Evolutionary conservation across 495 filamentous ascomycete species (phyloP).

Genomic region (Cercophora samala): DNA sequence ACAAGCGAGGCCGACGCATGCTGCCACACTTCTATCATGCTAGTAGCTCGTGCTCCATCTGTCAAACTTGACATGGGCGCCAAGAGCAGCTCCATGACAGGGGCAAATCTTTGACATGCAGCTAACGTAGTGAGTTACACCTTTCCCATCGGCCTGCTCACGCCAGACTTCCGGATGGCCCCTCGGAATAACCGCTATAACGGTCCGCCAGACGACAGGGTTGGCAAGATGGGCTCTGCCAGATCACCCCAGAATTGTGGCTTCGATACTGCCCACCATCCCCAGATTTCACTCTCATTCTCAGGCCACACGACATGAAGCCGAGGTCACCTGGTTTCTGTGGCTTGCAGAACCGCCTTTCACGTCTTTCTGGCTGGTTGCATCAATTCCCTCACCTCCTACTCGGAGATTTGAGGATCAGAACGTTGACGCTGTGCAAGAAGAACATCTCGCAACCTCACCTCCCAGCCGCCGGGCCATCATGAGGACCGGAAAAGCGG

Average conservation of each 20-base stretch:
- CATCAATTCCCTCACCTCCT: background rate
- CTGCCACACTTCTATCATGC: constrained; percentile 10
- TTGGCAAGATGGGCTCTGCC: background rate
- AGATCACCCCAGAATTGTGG: constrained; percentile 13
- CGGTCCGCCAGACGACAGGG: constrained; percentile 15
- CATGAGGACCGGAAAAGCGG: background rate
- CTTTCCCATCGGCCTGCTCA: constrained; percentile 17
- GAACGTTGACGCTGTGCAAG: background rate
- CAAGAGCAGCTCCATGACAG: background rate
- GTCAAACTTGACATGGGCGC: background rate
- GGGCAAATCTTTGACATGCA: background rate
- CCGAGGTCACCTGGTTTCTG: constrained; percentile 4
- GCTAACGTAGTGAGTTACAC: constrained; percentile 6
- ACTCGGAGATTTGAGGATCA: background rate
- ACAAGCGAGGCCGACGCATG: background rate
- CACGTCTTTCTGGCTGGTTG: too few relatives aligned
- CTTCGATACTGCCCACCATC: constrained; percentile 10
- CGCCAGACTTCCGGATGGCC: constrained; percentile 18
- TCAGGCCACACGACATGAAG: constrained; percentile 13
- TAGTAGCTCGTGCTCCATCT: background rate
- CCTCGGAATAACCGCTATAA: constrained; percentile 21
- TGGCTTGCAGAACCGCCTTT: constrained; percentile 12
- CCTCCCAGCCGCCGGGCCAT: background rate
- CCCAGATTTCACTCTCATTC: constrained; percentile 5
- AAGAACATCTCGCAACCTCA: background rate